Evolutionary conservation across 495 filamentous ascomycete genomes (phyloP).

Genomic region (Daldinia grandis): DNA sequence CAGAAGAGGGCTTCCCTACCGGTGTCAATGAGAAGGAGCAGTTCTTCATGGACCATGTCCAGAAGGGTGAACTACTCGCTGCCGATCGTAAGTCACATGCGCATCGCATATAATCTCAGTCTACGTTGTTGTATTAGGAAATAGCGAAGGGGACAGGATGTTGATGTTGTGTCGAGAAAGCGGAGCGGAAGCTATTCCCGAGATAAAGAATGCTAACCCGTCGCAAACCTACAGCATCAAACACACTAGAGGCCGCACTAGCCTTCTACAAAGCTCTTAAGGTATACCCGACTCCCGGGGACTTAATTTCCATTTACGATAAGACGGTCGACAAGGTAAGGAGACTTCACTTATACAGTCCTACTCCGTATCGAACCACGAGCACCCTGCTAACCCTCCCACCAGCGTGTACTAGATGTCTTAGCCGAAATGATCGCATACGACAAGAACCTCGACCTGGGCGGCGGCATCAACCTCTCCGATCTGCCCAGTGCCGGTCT

Average conservation of each 20-base stretch:
- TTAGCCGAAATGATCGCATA: conserved; percentile 97
- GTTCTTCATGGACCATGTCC: conserved; percentile 94
- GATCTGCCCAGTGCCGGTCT: conserved; percentile 54
- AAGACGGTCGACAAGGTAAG: conserved; percentile 91
- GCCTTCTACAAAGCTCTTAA: conserved; percentile 98
- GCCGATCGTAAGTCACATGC: conserved; percentile 51
- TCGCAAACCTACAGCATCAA: conserved; percentile 62
- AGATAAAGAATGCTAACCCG: conserved; percentile 35
- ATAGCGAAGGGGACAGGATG: neutral
- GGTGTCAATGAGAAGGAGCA: conserved; percentile 84
- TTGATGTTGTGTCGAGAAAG: neutral
- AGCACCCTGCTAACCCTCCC: conserved; percentile 30
- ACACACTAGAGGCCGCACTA: conserved; percentile 84
- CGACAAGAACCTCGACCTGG: conserved; percentile 74
- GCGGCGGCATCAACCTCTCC: conserved; percentile 46
- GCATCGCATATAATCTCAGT: neutral
- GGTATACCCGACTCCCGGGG: conserved; percentile 92
- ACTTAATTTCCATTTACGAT: conserved; percentile 95
- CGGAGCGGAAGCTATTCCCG: neutral
- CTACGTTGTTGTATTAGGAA: neutral
- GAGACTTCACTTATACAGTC: neutral
- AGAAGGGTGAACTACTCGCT: conserved; percentile 80
- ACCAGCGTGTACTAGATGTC: conserved; percentile 86
- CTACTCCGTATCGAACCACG: neutral
- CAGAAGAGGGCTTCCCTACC: conserved; percentile 88